A percentile compares a stretch with the other conserved stretches of the same genome.
These are phyloP conservation scores for Actinomucor elegans DNA, from an alignment of 371 early-diverging fungal species.

Conservation along the genomic window DNA sequence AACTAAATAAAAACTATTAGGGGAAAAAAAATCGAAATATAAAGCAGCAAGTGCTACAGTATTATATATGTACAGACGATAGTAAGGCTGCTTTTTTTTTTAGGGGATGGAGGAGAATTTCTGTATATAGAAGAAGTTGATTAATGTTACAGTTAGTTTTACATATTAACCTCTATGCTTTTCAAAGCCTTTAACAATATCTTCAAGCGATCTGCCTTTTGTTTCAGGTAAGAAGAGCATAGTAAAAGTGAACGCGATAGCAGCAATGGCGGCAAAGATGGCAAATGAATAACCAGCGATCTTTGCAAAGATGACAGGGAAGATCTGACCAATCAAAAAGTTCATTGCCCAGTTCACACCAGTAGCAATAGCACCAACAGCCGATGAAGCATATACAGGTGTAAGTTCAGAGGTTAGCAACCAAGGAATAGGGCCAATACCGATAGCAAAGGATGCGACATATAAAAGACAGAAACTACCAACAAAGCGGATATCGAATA, in stretches of 20 bases:
- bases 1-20: too few relatives aligned
- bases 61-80: too few relatives aligned
- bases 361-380: slow-evolving; percentile 52
- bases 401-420: slow-evolving; percentile 70
- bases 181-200: slow-evolving; percentile 5
- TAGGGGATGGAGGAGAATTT: too few relatives aligned
- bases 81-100: too few relatives aligned
- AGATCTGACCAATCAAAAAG: slow-evolving; percentile 54
- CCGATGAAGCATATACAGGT: slow-evolving; percentile 61
- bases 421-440: slow-evolving; percentile 84
- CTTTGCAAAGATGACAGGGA: slow-evolving; percentile 59
- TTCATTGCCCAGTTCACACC: slow-evolving; percentile 65
- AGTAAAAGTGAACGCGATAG: slow-evolving; percentile 27
- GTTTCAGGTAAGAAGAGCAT: slow-evolving; percentile 57
- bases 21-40: too few relatives aligned
- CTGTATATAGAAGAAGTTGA: too few relatives aligned
- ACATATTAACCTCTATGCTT: too few relatives aligned
- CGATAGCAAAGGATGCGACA: slow-evolving; percentile 80
- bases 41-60: too few relatives aligned
- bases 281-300: slow-evolving; percentile 70
- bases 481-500: slow-evolving; percentile 50
- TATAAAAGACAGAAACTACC: slow-evolving; percentile 71
- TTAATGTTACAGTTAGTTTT: too few relatives aligned
- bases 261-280: slow-evolving; percentile 49
- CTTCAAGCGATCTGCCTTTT: slow-evolving; percentile 56